Evolutionary conservation across 129 eudicot species (phyloP).

Genomic region (Apium graveolens): DNA sequence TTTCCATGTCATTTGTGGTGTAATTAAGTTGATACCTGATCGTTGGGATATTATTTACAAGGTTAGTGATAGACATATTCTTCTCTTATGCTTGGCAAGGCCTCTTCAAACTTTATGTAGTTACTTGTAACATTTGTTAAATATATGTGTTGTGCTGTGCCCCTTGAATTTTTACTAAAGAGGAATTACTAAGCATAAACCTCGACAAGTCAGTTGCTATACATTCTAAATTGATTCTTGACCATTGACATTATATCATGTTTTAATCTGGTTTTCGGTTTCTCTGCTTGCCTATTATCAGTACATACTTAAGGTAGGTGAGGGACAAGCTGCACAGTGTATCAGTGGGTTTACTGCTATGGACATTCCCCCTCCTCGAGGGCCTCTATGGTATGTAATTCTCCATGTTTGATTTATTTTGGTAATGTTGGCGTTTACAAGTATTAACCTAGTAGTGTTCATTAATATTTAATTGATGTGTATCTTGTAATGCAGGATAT

Average conservation of each 20-base stretch:
- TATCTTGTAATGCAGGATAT: constrained; percentile 41
- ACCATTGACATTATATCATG: not conserved
- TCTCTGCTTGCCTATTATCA: constrained; percentile 18
- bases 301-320: constrained; percentile 81
- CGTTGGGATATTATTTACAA: not conserved
- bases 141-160: not conserved
- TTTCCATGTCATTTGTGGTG: not conserved
- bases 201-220: not conserved
- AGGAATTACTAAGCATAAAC: not conserved
- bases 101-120: not conserved
- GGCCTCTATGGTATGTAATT: constrained; percentile 70
- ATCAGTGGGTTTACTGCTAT: constrained; percentile 79
- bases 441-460: not conserved
- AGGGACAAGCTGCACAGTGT: constrained; percentile 75
- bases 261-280: not conserved
- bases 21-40: not conserved
- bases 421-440: not conserved
- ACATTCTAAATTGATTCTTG: not conserved
- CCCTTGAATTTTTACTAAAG: not conserved
- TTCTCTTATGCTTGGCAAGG: not conserved
- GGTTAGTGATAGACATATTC: not conserved
- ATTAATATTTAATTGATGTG: not conserved
- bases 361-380: constrained; percentile 82
- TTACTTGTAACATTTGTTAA: not conserved
- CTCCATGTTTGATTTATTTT: not conserved